A percentile compares a stretch with the other conserved stretches of the same genome.
Conservation (phyloP, 2,329 filamentous ascomycete species). For the Dactylellina cionopaga region DNA sequence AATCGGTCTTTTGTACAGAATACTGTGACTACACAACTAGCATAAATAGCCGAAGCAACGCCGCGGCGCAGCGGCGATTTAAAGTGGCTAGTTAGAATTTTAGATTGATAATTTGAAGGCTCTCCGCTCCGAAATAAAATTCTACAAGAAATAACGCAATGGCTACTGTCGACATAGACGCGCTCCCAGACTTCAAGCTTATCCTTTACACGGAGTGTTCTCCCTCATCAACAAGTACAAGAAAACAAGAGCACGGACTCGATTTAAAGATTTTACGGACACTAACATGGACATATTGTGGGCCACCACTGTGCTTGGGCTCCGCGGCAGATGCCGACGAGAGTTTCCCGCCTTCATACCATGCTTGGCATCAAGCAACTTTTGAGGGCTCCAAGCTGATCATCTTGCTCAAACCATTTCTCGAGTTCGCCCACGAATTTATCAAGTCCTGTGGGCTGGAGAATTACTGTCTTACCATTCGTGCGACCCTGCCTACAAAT, state of each 20-base stretch:
- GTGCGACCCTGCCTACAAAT: conserved; percentile 62
- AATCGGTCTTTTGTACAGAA: too few relatives aligned
- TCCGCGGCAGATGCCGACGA: conserved; percentile 20
- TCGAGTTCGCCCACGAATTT: conserved; percentile 61
- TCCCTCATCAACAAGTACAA: too few relatives aligned
- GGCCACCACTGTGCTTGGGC: conserved; percentile 59
- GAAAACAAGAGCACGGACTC: conserved; percentile 1
- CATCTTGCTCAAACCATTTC: conserved; percentile 61
- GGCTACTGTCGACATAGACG: conserved; percentile 23
- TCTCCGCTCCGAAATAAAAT: too few relatives aligned
- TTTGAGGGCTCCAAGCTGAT: conserved; percentile 59
- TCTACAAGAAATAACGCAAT: too few relatives aligned
- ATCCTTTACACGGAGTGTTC: too few relatives aligned
- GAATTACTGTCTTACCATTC: conserved; percentile 65
- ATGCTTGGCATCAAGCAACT: conserved; percentile 60
- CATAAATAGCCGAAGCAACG: too few relatives aligned
- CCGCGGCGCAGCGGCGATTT: too few relatives aligned
- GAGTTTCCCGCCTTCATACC: conserved; percentile 60
- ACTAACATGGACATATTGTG: conserved; percentile 64
- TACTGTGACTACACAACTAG: too few relatives aligned
- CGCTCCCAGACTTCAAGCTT: conserved; percentile 41
- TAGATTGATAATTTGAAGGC: too few relatives aligned
- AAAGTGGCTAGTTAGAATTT: too few relatives aligned
- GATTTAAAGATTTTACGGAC: conserved; percentile 36
- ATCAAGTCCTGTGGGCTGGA: conserved; percentile 59